phyloP scores from a whole-genome alignment of 2,329 filamentous ascomycete species.

The Aspergillus sp. region DNA sequence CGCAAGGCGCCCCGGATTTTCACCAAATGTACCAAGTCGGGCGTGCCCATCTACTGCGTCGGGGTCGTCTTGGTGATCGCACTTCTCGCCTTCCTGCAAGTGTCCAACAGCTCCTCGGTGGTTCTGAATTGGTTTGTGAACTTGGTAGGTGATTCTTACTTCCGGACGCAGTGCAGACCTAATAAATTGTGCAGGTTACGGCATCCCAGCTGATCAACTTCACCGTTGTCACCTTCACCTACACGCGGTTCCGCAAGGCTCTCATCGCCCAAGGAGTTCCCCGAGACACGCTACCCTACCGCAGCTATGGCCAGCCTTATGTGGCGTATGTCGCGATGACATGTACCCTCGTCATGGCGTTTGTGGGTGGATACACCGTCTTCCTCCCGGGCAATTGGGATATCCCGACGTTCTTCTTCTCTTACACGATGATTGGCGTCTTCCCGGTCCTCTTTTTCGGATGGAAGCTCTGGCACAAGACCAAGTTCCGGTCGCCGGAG shows the following conservation, averaged over 20 bases:
- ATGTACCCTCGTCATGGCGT: constrained; percentile 67
- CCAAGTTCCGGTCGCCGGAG: constrained; percentile 54
- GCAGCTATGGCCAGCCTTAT: constrained; percentile 68
- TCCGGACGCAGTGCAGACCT: neutral
- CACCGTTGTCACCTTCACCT: constrained; percentile 67
- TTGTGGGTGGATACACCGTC: constrained; percentile 73
- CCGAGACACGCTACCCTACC: constrained; percentile 68
- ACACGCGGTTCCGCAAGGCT: constrained; percentile 70
- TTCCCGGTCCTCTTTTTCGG: constrained; percentile 68
- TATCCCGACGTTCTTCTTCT: constrained; percentile 70
- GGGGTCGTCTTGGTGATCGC: constrained; percentile 64
- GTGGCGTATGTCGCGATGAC: constrained; percentile 65
- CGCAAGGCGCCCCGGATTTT: constrained; percentile 69
- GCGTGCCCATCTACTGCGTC: constrained; percentile 75
- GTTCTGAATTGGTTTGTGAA: constrained; percentile 73
- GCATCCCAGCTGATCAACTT: constrained; percentile 75
- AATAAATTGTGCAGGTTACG: constrained; percentile 51
- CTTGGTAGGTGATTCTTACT: constrained; percentile 40
- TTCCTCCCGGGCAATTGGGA: constrained; percentile 71
- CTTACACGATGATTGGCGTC: constrained; percentile 71
- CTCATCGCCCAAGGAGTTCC: constrained; percentile 67
- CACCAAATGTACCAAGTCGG: constrained; percentile 59
- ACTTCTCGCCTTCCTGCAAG: constrained; percentile 70
- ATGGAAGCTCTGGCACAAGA: constrained; percentile 70
- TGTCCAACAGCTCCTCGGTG: constrained; percentile 63